These are phyloP conservation scores for Pythium grandisporangium DNA, from an alignment of 352 stramenopile species.

Conservation along the genomic window DNA sequence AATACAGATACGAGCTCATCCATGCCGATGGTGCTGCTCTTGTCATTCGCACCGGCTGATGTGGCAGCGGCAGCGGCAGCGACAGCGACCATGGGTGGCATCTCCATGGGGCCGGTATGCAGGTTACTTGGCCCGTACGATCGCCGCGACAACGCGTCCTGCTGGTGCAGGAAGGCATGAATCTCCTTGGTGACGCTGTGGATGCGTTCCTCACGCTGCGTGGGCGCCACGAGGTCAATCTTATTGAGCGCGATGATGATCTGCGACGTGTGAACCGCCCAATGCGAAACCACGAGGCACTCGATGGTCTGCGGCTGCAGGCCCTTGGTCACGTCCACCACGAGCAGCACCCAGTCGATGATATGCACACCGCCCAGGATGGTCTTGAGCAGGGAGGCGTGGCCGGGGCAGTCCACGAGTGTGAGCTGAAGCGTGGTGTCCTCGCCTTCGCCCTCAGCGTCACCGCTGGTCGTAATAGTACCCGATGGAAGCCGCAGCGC, in stretches of 20 bases:
- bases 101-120: no score
- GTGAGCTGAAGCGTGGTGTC: conserved; percentile 91
- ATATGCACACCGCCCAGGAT: conserved; percentile 98
- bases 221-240: conserved; percentile 88
- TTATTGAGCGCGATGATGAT: conserved; percentile 97
- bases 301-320: conserved; percentile 98
- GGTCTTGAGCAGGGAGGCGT: conserved; percentile 98
- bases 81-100: conserved; percentile 89
- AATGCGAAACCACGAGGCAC: conserved; percentile 94
- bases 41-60: conserved; percentile 1
- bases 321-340: conserved; percentile 95
- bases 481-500: conserved; percentile 79
- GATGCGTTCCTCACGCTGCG: conserved; percentile 51
- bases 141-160: conserved; percentile 24
- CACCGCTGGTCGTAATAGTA: conserved; percentile 7
- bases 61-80: conserved; percentile 28
- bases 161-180: conserved; percentile 17
- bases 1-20: conserved; percentile 51
- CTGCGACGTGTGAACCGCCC: conserved; percentile 78
- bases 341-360: conserved; percentile 97
- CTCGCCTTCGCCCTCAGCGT: no score
- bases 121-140: no score
- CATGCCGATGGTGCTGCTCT: conserved; percentile 38
- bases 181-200: conserved; percentile 65
- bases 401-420: conserved; percentile 93